These are phyloP conservation scores for Vigna trinervia DNA, from an alignment of 306 rosid genomes.

Conservation along the genomic window DNA sequence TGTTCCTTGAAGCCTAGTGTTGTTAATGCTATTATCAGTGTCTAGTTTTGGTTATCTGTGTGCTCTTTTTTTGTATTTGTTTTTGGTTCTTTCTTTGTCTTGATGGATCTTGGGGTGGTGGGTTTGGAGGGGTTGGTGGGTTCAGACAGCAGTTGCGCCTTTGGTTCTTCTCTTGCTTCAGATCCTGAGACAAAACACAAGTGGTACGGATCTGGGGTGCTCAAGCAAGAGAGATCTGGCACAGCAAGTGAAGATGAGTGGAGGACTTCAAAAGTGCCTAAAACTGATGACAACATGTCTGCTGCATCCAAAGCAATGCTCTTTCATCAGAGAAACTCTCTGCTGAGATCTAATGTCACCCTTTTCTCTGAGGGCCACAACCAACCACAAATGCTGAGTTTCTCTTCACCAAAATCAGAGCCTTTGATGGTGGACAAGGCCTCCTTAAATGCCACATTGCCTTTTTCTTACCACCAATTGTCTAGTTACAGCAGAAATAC, in stretches of 20 bases:
- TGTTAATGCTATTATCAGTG: neutral
- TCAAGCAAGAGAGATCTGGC: conserved; percentile 77
- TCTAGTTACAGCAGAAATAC: conserved; percentile 62
- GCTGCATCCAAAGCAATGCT: conserved; percentile 55
- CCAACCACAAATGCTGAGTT: conserved; percentile 74
- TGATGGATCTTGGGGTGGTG: conserved; percentile 83
- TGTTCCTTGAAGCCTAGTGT: conserved; percentile 6
- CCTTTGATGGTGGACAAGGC: conserved; percentile 44
- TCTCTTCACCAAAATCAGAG: conserved; percentile 77
- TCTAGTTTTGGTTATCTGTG: conserved; percentile 13
- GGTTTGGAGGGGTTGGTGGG: conserved; percentile 77
- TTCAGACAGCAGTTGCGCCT: conserved; percentile 51
- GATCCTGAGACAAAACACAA: conserved; percentile 77
- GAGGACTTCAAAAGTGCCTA: conserved; percentile 62
- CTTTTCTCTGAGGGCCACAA: conserved; percentile 58
- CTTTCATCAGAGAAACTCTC: conserved; percentile 49
- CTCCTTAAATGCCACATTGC: conserved; percentile 44
- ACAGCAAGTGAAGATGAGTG: conserved; percentile 58
- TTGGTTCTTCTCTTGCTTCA: conserved; percentile 53
- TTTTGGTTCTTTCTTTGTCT: neutral
- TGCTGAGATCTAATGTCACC: conserved; percentile 63
- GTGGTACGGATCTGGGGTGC: conserved; percentile 75
- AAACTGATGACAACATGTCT: conserved; percentile 49
- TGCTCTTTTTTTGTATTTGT: too few species aligned
- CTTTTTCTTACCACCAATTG: conserved; percentile 43